Conservation (phyloP, 768 basidiomycete species). For the Mycena belliarum region DNA sequence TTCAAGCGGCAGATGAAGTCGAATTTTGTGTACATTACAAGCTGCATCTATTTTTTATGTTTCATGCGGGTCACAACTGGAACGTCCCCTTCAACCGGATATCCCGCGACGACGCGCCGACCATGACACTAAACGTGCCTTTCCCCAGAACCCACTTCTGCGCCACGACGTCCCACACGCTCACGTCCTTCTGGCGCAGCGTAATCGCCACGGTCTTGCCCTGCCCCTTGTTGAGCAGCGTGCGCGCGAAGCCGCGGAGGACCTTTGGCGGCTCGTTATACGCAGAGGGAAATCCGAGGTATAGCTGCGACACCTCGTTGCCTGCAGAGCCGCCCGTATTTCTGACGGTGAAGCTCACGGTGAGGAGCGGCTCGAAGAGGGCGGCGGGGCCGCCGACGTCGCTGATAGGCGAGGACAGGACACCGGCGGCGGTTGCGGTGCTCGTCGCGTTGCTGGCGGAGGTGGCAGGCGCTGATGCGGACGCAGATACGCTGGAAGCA, state of each 20-base stretch:
- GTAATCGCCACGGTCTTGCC: neutral
- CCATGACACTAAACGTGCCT: conserved; percentile 33
- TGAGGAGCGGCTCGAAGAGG: conserved; percentile 30
- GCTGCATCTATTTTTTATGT: too few relatives aligned
- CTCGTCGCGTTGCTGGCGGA: neutral
- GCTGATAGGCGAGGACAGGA: conserved; percentile 5
- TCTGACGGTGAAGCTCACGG: conserved; percentile 33
- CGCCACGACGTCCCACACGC: conserved; percentile 16
- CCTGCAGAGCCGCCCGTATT: conserved; percentile 39
- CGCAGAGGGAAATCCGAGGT: conserved; percentile 28
- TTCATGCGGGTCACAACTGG: neutral
- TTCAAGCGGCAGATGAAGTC: too few relatives aligned
- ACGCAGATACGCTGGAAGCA: conserved; percentile 10
- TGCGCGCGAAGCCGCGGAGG: conserved; percentile 36
- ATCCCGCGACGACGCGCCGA: conserved; percentile 31
- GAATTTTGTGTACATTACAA: too few relatives aligned
- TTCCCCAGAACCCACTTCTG: conserved; percentile 34
- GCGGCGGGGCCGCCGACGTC: conserved; percentile 16
- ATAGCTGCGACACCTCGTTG: conserved; percentile 27
- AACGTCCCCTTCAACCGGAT: conserved; percentile 19
- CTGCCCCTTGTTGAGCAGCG: conserved; percentile 21
- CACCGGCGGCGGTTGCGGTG: neutral
- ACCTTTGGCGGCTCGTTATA: conserved; percentile 32
- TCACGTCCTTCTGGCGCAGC: conserved; percentile 11
- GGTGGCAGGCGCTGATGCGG: neutral